Percentiles rank a stretch among this genome's conserved stretches.
Conservation (phyloP, 225 moss, liverwort and hornwort species). For the Bryum argenteum region DNA sequence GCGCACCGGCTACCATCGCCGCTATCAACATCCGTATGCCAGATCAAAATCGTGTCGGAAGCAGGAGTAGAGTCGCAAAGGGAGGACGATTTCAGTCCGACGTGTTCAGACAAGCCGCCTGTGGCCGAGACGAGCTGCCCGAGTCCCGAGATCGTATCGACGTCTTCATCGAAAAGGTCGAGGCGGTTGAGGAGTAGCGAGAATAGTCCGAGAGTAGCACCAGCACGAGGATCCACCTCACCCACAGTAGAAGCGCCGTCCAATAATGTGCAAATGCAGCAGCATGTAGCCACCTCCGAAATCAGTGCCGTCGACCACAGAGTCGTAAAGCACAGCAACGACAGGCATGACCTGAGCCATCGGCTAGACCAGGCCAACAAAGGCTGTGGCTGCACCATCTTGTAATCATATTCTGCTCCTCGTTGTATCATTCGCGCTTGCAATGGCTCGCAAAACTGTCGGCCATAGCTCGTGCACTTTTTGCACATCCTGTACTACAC, state of each 20-base stretch:
- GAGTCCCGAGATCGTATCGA: background rate
- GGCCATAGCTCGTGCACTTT: background rate
- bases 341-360: conserved; percentile 25
- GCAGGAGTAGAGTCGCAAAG: conserved; percentile 16
- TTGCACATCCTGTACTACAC: no score
- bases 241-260: conserved; percentile 23
- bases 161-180: background rate
- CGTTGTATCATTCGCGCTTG: background rate
- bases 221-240: conserved; percentile 7
- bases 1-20: conserved; percentile 27
- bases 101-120: conserved; percentile 11
- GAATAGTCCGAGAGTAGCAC: conserved; percentile 4
- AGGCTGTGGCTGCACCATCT: conserved; percentile 53
- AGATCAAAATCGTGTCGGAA: conserved; percentile 41
- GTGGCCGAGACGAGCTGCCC: conserved; percentile 3
- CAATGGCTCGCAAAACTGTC: conserved; percentile 12
- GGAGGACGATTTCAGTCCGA: conserved; percentile 18
- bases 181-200: background rate
- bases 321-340: conserved; percentile 16
- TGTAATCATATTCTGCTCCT: conserved; percentile 30
- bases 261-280: conserved; percentile 42
- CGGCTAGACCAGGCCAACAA: conserved; percentile 39
- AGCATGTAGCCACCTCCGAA: conserved; percentile 17
- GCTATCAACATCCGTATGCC: conserved; percentile 17
- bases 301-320: conserved; percentile 2